Base-by-base conservation (phyloP, 257 asterid species). In the Orobanche coerulescens region DNA sequence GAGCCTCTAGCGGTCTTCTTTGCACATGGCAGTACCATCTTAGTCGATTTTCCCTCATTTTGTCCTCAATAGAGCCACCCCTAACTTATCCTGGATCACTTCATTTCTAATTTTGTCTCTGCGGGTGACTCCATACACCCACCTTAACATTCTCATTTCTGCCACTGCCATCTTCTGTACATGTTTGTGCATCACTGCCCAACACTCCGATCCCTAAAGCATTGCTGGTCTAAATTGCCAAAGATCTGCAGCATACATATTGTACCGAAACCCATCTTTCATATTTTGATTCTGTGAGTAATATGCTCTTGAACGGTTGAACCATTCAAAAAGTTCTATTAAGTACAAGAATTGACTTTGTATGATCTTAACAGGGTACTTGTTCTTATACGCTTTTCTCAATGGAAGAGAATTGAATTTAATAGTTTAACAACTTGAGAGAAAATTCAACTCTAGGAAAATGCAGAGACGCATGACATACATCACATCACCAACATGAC, bases 241-340 rank as follows among this genome's bases (percentile, higher is more conserved):
- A 42, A 65, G 4, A 59, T 23, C n/a, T 50, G 20, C 51, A 15
- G 25, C 20, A 28, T 0, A 4, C 14, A 47, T 11, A 25, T 65
- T 56, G 33, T 8, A 43, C 26, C 26, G 31, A n/a, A 68, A 48
- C 10, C 34, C 23, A 40, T 49, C 40, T 20, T 28, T 46, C 22
- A 58, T 34, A 9, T n/a, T n/a, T n/a, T n/a, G 19, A 20, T 25
- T 9, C 10, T 62, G 44, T 13, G 8, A 65, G 43, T 20, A 43
- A 47, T 47, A 64, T 46, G 57, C 36, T 49, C 34, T 70, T 46
- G n/a, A n/a, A n/a, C n/a, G n/a, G n/a, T n/a, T n/a, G 31, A 18
- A 34, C 58, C 64, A 62, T 63, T 50, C 59, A 26, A 26, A n/a
- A n/a, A 14, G 4, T 49, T 16, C 10, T 31, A 44, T 39, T 60